These are phyloP conservation scores for Pythium angustatum DNA, from an alignment of 352 stramenopile genomes.

Conservation along the genomic window DNA sequence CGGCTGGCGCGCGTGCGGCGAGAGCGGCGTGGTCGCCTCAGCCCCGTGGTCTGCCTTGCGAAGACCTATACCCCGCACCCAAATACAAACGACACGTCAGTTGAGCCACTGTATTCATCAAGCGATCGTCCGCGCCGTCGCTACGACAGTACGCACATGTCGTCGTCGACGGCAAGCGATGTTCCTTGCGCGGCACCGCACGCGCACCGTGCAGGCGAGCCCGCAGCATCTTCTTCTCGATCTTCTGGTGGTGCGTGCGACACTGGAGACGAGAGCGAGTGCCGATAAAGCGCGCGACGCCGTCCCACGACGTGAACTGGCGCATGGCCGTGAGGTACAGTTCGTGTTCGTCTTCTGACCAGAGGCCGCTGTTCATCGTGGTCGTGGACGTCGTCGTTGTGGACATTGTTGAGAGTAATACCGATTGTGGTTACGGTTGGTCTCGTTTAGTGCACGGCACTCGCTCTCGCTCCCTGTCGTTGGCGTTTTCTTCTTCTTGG, in stretches of 20 bases:
- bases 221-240: slow-evolving; percentile 15
- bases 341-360: slow-evolving; percentile 19
- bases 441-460: background rate
- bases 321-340: slow-evolving; percentile 5
- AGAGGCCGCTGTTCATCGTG: background rate
- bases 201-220: background rate
- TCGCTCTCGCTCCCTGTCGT: slow-evolving; percentile 9
- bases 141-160: too few species aligned
- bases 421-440: background rate
- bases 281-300: slow-evolving; percentile 13
- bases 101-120: too few species aligned
- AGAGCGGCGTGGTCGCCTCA: too few species aligned
- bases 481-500: background rate
- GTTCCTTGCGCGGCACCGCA: slow-evolving; percentile 1
- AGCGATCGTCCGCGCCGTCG: too few species aligned
- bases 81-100: too few species aligned
- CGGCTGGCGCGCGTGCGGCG: too few species aligned
- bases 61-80: too few species aligned
- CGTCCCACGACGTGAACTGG: slow-evolving; percentile 6
- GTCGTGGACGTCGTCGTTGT: background rate
- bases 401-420: background rate
- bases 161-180: slow-evolving; percentile 1
- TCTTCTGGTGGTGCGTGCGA: slow-evolving; percentile 16
- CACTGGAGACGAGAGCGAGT: slow-evolving; percentile 22
- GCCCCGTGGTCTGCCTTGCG: too few species aligned